phyloP scores from a whole-genome alignment of 495 filamentous ascomycete genomes.

The Xylaria intraflava region DNA sequence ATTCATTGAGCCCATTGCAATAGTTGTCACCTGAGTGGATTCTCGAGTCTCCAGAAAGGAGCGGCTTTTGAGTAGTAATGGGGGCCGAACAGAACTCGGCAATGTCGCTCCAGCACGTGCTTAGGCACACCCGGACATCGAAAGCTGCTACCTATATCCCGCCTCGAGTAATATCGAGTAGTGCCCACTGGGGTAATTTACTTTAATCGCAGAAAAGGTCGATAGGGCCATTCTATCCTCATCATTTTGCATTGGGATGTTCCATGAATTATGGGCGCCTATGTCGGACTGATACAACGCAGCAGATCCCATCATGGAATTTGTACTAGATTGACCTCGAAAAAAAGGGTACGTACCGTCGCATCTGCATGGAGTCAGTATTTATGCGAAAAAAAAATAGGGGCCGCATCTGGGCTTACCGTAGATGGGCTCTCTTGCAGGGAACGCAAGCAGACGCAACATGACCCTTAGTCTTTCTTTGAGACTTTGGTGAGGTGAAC shows the following conservation, averaged over 20 bases:
- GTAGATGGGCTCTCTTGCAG: slow-evolving; percentile 91
- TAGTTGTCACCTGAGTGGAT: background rate
- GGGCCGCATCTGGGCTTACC: slow-evolving; percentile 32
- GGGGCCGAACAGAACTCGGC: background rate
- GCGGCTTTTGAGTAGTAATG: background rate
- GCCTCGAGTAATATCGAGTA: background rate
- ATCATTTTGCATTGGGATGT: background rate
- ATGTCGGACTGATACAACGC: background rate
- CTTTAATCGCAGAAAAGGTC: background rate
- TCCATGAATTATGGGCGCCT: background rate
- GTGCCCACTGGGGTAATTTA: background rate
- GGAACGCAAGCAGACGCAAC: slow-evolving; percentile 96
- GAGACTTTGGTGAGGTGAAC: slow-evolving; percentile 52
- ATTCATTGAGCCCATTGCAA: background rate
- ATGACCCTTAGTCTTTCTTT: slow-evolving; percentile 86
- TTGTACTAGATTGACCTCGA: background rate
- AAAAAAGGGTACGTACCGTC: slow-evolving; percentile 40
- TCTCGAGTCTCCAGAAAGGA: background rate
- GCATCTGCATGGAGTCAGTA: slow-evolving; percentile 34
- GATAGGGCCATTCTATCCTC: background rate
- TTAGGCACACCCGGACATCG: background rate
- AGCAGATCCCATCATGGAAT: background rate
- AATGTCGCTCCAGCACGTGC: background rate
- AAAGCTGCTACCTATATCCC: background rate
- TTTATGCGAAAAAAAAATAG: slow-evolving; percentile 11